These are phyloP conservation scores for Cicer bijugum DNA, from an alignment of 306 rosid genomes.

Conservation along the genomic window DNA sequence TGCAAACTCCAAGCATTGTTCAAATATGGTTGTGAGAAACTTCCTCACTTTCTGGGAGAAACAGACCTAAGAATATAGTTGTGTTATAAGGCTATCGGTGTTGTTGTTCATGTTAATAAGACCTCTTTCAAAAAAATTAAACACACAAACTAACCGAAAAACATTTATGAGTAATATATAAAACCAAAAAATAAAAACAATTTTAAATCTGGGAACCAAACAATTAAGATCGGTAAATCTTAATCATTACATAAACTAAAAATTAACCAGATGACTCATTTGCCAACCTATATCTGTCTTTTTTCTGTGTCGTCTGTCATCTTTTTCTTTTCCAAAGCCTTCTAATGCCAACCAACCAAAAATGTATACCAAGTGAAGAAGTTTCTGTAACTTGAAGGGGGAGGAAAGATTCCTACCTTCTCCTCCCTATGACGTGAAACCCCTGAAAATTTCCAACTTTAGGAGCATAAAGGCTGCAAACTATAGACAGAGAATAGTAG, in stretches of 20 bases:
- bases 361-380: conserved; percentile 19
- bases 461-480: conserved; percentile 30
- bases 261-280: conserved; percentile 29
- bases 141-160: conserved; percentile 17
- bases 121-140: not conserved
- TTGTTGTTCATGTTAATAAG: not conserved
- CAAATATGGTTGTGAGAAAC: conserved; percentile 2
- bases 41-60: conserved; percentile 24
- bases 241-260: not conserved
- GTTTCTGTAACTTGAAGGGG: conserved; percentile 36
- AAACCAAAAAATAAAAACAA: not conserved
- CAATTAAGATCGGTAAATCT: conserved; percentile 5
- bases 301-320: not conserved
- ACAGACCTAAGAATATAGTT: conserved; percentile 3
- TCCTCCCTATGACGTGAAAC: conserved; percentile 9
- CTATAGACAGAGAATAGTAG: conserved; percentile 37
- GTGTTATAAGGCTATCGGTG: not conserved
- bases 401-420: conserved; percentile 43
- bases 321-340: conserved; percentile 5
- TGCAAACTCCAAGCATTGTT: not conserved
- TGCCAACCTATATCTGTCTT: conserved; percentile 24
- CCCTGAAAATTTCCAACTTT: conserved; percentile 36
- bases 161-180: conserved; percentile 3
- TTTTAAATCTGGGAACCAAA: conserved; percentile 29
- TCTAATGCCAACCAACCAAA: conserved; percentile 31